Percentiles rank a stretch among this genome's conserved stretches.
phyloP scores from a whole-genome alignment of 257 asterid species.

The Ballota nigra region DNA sequence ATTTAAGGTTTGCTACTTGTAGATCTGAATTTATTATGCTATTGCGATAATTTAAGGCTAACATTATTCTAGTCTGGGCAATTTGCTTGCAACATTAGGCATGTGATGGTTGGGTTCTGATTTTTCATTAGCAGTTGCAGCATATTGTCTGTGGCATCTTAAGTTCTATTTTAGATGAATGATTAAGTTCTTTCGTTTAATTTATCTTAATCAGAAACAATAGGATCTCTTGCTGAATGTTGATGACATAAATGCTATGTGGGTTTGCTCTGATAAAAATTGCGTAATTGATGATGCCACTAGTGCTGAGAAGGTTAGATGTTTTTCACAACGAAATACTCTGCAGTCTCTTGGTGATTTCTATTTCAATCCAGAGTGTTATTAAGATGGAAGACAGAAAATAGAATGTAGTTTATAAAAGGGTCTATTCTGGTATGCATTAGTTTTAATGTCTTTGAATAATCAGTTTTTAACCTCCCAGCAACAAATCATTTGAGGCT shows the following conservation, averaged over 20 bases:
- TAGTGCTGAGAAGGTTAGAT: constrained; percentile 92
- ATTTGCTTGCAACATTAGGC: neutral
- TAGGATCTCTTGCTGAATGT: constrained; percentile 96
- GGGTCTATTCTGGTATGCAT: no score
- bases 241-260: constrained; percentile 98
- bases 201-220: constrained; percentile 71
- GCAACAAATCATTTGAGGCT: constrained; percentile 4
- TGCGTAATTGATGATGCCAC: constrained; percentile 99
- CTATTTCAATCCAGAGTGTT: neutral
- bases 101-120: neutral
- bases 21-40: constrained; percentile 20
- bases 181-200: neutral
- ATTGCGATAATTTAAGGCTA: neutral
- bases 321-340: neutral
- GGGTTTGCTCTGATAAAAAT: constrained; percentile 98
- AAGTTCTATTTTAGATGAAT: neutral
- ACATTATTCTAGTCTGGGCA: constrained; percentile 5
- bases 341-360: neutral
- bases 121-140: constrained; percentile 10
- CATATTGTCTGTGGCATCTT: neutral
- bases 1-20: constrained; percentile 8
- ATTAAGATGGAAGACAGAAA: neutral
- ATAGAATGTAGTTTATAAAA: constrained; percentile 12
- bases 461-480: neutral
- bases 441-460: neutral